These are phyloP conservation scores for Cystobasidium slooffiae DNA, from an alignment of 1,284 basidiomycete genomes.

Conservation along the genomic window DNA sequence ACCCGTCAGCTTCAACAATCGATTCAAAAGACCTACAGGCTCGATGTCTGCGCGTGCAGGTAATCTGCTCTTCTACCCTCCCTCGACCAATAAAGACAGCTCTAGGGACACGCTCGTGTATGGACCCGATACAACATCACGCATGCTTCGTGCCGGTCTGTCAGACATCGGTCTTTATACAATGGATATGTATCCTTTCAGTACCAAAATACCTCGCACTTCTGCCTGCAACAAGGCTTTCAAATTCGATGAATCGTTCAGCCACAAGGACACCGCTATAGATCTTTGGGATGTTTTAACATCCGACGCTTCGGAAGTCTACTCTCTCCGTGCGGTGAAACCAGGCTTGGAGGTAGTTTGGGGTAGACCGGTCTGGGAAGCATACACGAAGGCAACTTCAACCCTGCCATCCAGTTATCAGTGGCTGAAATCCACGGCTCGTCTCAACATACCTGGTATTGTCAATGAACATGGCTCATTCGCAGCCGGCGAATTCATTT, in stretches of 20 bases:
- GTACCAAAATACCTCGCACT: background rate
- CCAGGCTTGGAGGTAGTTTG: too few relatives aligned
- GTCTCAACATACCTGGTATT: too few relatives aligned
- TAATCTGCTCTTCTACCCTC: constrained; percentile 8
- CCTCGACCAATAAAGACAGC: background rate
- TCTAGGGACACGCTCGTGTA: too few relatives aligned
- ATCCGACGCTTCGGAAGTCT: background rate
- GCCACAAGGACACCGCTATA: background rate
- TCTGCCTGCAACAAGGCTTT: background rate
- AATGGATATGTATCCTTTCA: background rate
- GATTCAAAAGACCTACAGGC: constrained; percentile 10
- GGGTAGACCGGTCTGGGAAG: too few relatives aligned
- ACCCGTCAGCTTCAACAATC: background rate
- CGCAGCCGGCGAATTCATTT: too few relatives aligned
- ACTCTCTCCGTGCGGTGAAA: background rate
- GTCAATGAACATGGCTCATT: too few relatives aligned
- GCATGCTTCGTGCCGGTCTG: background rate
- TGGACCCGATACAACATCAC: background rate
- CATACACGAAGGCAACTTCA: too few relatives aligned
- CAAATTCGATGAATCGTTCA: background rate
- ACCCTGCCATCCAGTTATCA: too few relatives aligned
- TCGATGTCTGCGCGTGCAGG: background rate
- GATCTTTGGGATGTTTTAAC: background rate
- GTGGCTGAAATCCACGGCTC: too few relatives aligned
- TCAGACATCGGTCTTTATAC: background rate